phyloP scores from a whole-genome alignment of 495 filamentous ascomycete species.

The Chaetomium tenue region DNA sequence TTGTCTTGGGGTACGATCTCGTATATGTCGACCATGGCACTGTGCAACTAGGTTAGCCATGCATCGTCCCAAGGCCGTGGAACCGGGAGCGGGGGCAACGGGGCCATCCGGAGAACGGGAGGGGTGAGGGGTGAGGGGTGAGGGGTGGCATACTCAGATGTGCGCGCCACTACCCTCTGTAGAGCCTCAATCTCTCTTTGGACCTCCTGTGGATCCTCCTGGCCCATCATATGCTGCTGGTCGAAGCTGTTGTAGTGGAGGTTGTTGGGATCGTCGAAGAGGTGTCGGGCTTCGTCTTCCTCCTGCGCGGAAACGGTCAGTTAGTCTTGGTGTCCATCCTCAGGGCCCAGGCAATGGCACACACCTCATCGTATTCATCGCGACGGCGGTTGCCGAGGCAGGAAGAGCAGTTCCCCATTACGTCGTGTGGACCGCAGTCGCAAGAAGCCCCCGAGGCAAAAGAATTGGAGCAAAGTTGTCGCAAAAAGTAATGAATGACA shows the following conservation, averaged over 20 bases:
- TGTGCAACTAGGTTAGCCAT: slow-evolving; percentile 38
- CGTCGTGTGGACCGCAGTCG: slow-evolving; percentile 11
- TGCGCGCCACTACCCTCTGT: slow-evolving; percentile 54
- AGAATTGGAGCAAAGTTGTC: neutral
- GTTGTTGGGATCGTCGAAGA: slow-evolving; percentile 55
- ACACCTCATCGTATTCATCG: slow-evolving; percentile 46
- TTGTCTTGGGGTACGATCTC: slow-evolving; percentile 53
- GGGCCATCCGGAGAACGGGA: slow-evolving; percentile 1
- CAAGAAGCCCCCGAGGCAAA: slow-evolving; percentile 9
- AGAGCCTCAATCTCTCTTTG: slow-evolving; percentile 59
- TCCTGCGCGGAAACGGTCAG: slow-evolving; percentile 28
- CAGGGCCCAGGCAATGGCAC: neutral
- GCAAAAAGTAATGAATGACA: slow-evolving; percentile 6
- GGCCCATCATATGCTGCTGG: slow-evolving; percentile 48
- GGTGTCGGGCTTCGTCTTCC: slow-evolving; percentile 53
- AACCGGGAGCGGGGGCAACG: slow-evolving; percentile 15
- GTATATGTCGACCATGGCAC: slow-evolving; percentile 60
- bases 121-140: too few species aligned
- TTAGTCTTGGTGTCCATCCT: neutral
- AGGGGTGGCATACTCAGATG: slow-evolving; percentile 50
- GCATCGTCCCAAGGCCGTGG: slow-evolving; percentile 17
- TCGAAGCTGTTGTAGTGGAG: slow-evolving; percentile 56
- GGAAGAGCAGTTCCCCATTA: slow-evolving; percentile 50
- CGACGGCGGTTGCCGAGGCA: slow-evolving; percentile 44
- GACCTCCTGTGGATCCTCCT: slow-evolving; percentile 56